These are phyloP conservation scores for Dillenia suffruticosa DNA, from an alignment of 164 flowering plant genomes.

Conservation along the genomic window DNA sequence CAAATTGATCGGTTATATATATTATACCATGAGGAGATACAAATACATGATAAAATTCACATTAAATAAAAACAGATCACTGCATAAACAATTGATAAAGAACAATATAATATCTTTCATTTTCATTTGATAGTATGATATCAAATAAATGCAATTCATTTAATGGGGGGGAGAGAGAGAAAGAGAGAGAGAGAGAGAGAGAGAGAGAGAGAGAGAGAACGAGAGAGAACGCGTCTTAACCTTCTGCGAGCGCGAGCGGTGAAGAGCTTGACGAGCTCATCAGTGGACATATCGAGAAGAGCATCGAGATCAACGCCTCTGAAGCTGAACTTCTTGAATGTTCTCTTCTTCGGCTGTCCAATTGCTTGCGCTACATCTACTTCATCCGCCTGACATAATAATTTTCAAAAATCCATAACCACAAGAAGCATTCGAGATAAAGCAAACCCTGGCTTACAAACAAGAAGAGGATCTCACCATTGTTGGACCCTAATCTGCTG, in stretches of 20 bases:
- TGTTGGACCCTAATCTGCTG: neutral
- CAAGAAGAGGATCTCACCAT: slow-evolving; percentile 6
- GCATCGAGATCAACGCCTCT: slow-evolving; percentile 33
- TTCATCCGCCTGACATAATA: slow-evolving; percentile 11
- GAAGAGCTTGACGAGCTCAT: slow-evolving; percentile 34
- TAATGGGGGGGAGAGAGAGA: too few species aligned
- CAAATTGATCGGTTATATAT: too few species aligned
- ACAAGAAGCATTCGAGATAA: neutral
- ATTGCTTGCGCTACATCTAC: slow-evolving; percentile 16
- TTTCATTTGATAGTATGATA: too few species aligned
- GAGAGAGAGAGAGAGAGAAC: neutral
- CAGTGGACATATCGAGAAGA: slow-evolving; percentile 25
- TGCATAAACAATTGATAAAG: neutral
- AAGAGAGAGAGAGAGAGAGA: neutral
- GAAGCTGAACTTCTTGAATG: slow-evolving; percentile 28
- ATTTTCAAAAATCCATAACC: neutral
- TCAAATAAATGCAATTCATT: too few species aligned
- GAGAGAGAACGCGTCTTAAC: neutral
- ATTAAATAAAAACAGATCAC: neutral
- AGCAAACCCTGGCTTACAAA: too few species aligned
- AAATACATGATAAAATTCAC: too few species aligned
- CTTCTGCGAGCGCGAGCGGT: slow-evolving; percentile 26
- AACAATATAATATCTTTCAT: too few species aligned
- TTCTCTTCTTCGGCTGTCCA: slow-evolving; percentile 26
- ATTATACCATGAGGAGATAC: too few species aligned